Evolutionary conservation across 2,329 filamentous ascomycete genomes (phyloP).

Genomic region (Trichoderma koningii): DNA sequence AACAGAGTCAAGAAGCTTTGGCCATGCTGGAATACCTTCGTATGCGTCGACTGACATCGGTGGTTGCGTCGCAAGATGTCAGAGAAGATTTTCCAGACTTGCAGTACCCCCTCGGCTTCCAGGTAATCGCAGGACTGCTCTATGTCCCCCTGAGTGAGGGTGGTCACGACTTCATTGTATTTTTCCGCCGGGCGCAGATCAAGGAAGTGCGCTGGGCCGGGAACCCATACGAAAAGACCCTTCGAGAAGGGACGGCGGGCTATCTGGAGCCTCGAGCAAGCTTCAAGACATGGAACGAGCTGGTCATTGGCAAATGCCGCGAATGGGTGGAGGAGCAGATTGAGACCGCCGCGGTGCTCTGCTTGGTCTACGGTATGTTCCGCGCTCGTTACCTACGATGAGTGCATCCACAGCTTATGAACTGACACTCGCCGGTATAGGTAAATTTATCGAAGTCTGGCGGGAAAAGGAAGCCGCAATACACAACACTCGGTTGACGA

Average conservation of each 20-base stretch:
- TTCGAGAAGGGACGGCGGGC: slow-evolving; percentile 70
- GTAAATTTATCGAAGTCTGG: slow-evolving; percentile 89
- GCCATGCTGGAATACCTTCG: slow-evolving; percentile 84
- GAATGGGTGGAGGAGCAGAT: slow-evolving; percentile 90
- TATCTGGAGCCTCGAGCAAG: slow-evolving; percentile 78
- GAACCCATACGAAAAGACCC: slow-evolving; percentile 79
- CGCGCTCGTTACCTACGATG: neutral
- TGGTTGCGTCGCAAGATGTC: slow-evolving; percentile 77
- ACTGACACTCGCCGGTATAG: slow-evolving; percentile 33
- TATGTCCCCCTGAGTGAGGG: slow-evolving; percentile 77
- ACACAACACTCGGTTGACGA: slow-evolving; percentile 78
- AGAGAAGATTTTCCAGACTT: slow-evolving; percentile 77
- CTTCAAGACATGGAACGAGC: slow-evolving; percentile 81
- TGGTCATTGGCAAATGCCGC: slow-evolving; percentile 75
- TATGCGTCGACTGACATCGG: slow-evolving; percentile 71
- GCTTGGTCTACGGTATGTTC: slow-evolving; percentile 73
- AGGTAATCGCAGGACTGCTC: slow-evolving; percentile 73
- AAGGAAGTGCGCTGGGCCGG: slow-evolving; percentile 83
- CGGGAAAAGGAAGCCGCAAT: slow-evolving; percentile 83
- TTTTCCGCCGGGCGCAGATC: slow-evolving; percentile 77
- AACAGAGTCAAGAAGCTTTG: slow-evolving; percentile 78
- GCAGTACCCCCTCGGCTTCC: slow-evolving; percentile 76
- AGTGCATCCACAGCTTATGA: neutral
- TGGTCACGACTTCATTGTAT: slow-evolving; percentile 84
- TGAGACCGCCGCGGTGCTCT: slow-evolving; percentile 84